Evolutionary conservation across 306 rosid species (phyloP).

Genomic region (Styphnolobium japonicum): DNA sequence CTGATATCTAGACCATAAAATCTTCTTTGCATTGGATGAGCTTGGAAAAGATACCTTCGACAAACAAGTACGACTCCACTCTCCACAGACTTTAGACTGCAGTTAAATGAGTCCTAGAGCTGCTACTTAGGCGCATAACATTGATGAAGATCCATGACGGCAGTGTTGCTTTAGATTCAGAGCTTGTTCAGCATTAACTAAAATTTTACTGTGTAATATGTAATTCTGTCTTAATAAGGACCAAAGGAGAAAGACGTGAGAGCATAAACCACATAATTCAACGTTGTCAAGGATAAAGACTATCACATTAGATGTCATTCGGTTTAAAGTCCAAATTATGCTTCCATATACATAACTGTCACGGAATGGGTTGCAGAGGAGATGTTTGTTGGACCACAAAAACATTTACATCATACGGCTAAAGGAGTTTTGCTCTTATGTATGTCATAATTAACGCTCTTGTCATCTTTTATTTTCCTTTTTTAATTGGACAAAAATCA

Average conservation of each 20-base stretch:
- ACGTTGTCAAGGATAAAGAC: constrained; percentile 7
- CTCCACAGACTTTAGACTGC: neutral
- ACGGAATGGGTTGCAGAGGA: constrained; percentile 42
- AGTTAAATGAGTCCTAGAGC: neutral
- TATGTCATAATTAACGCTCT: neutral
- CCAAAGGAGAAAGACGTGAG: neutral
- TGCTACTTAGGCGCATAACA: neutral
- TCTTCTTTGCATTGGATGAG: neutral
- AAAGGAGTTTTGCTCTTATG: constrained; percentile 22
- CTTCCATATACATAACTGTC: constrained; percentile 15
- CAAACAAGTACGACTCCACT: neutral
- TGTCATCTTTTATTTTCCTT: neutral
- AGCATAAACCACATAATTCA: neutral
- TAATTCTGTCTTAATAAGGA: neutral
- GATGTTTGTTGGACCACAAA: constrained; percentile 38
- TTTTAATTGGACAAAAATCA: neutral
- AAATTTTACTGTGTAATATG: neutral
- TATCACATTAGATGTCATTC: neutral
- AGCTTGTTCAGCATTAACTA: neutral
- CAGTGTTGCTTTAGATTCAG: neutral
- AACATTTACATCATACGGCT: constrained; percentile 29
- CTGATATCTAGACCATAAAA: too few relatives aligned
- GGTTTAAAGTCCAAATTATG: neutral
- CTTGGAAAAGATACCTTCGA: neutral
- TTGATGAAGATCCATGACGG: neutral